Conservation (phyloP, 495 filamentous ascomycete genomes). For the Podospora fimiseda region DNA sequence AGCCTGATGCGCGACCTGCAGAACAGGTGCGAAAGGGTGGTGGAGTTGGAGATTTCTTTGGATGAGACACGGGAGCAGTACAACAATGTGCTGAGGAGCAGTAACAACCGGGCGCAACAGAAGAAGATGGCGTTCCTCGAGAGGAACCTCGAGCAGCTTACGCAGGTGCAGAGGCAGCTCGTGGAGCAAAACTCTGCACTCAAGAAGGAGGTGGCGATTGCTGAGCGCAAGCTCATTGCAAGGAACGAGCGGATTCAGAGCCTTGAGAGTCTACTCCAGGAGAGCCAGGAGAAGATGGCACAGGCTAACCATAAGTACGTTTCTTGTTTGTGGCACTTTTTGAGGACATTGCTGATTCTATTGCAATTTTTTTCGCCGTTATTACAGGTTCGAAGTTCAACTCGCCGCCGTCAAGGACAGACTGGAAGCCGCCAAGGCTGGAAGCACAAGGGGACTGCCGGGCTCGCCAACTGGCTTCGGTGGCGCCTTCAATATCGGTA, state of each 20-base stretch:
- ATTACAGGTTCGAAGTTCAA: constrained; percentile 83
- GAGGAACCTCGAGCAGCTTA: constrained; percentile 95
- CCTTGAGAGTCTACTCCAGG: constrained; percentile 84
- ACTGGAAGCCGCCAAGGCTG: constrained; percentile 88
- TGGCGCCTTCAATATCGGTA: constrained; percentile 68
- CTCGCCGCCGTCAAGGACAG: constrained; percentile 96
- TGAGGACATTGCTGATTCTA: neutral
- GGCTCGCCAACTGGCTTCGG: constrained; percentile 54
- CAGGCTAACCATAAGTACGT: constrained; percentile 91
- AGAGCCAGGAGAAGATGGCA: constrained; percentile 95
- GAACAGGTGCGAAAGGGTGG: constrained; percentile 95
- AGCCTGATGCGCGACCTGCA: constrained; percentile 96
- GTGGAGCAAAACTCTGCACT: constrained; percentile 94
- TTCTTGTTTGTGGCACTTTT: constrained; percentile 8
- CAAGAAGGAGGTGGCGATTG: constrained; percentile 99
- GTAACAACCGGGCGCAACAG: constrained; percentile 95
- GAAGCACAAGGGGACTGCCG: constrained; percentile 76
- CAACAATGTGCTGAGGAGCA: constrained; percentile 91
- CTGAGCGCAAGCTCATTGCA: constrained; percentile 92
- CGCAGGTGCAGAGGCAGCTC: constrained; percentile 91
- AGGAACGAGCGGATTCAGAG: constrained; percentile 93
- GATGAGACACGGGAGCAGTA: constrained; percentile 98
- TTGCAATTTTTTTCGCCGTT: neutral
- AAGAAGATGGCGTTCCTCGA: constrained; percentile 99
- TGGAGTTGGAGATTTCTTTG: constrained; percentile 93